Base-by-base conservation (phyloP, 805 yeast species). In the Ogataea minuta region DNA sequence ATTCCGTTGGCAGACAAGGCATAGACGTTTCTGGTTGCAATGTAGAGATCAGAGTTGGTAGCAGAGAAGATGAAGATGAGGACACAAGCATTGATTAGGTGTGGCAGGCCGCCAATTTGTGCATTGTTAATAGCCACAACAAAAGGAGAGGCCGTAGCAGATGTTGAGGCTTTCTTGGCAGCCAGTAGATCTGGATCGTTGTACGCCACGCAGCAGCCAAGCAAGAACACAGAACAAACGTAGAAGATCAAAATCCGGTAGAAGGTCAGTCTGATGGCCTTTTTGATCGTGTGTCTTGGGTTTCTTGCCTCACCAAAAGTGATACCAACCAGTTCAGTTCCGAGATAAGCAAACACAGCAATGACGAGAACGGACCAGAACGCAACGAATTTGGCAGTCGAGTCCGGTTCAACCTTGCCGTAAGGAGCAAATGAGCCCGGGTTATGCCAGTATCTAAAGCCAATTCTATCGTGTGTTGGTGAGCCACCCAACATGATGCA, bases 131-230 rank as follows among this genome's bases (percentile, higher is more conserved):
- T 81, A 33, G 95, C 95, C 54, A 85, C 80, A 37, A 85, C 90
- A 54, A 85, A 86, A 27, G 95, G 95, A 11, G 93, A 83, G 14
- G 91, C 89, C 28, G 82, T 72, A 2, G 90, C 88, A 28, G 71
- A 66, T 2, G 76, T 63, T n/a, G 63, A 38, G 35, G 77, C 71
- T 16, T 31, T 44, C 12, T 77, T 71, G 11, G 79, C 79, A 39
- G 60, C 55, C 34, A 71, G 44, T 31, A 69, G 64, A 26, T 56
- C 52, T 11, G 68, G 66, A 53, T 76, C 77, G 40, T 66, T 67
- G 41, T 73, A 70, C 13, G 79, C 72, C 39, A 76, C 83, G 53
- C 79, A 67, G 67, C 76, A 70, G 39, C 83, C 82, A 44, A 79
- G 58, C 44, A 76, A 64, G 45, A 76, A 69, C 34, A 72, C 72